Percentiles rank a stretch among this genome's conserved stretches.
These are phyloP conservation scores for Zea luxurians DNA, from an alignment of 176 grass and related monocot species.

Conservation along the genomic window DNA sequence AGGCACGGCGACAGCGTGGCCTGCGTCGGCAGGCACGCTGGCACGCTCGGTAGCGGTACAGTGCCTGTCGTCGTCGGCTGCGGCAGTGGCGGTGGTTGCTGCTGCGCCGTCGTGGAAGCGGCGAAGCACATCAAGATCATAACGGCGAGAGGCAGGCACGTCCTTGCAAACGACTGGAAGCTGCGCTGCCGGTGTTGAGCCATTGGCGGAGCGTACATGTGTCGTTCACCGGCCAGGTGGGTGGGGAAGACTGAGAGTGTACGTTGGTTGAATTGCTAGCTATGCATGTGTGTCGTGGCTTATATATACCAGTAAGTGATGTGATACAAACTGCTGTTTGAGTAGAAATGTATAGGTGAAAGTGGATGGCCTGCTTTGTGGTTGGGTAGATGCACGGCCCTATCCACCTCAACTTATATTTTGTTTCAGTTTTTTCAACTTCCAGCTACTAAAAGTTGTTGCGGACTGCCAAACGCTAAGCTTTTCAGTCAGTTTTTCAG, in stretches of 20 bases:
- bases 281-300: background rate
- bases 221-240: background rate
- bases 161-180: background rate
- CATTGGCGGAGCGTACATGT: slow-evolving; percentile 6
- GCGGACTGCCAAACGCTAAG: too few relatives aligned
- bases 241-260: background rate
- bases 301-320: background rate
- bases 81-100: background rate
- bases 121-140: background rate
- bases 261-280: background rate
- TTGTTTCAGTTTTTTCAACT: background rate
- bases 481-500: too few relatives aligned
- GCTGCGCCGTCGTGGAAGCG: slow-evolving; percentile 48
- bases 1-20: slow-evolving; percentile 57
- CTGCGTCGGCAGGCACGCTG: slow-evolving; percentile 47
- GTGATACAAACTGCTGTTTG: background rate
- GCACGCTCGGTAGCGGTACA: background rate
- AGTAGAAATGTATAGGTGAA: slow-evolving; percentile 11
- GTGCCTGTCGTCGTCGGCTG: background rate
- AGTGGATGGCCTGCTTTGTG: background rate
- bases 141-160: slow-evolving; percentile 35
- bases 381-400: slow-evolving; percentile 25
- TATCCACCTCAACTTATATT: background rate
- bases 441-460: too few relatives aligned
- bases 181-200: background rate